Evolutionary conservation across 1,284 basidiomycete species (phyloP).

Genomic region (Boletus semigastroideus): DNA sequence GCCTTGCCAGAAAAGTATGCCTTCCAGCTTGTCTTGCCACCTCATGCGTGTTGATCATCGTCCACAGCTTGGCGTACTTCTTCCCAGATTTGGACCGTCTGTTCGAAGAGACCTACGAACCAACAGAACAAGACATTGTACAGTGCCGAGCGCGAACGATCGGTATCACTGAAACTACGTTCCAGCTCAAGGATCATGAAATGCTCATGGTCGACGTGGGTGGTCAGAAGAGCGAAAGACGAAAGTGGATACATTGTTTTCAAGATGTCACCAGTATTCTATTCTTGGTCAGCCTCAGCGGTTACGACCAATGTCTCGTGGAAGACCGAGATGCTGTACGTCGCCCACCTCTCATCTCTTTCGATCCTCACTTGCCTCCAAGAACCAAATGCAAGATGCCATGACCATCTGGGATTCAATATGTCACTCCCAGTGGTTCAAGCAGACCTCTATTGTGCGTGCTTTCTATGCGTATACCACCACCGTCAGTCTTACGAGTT

Average conservation of each 20-base stretch:
- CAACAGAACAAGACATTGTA: conserved; percentile 83
- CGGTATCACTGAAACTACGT: conserved; percentile 92
- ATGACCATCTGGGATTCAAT: conserved; percentile 96
- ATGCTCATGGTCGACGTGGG: conserved; percentile 91
- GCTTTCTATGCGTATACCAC: background rate
- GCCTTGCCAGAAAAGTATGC: conserved; percentile 87
- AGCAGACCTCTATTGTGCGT: conserved; percentile 80
- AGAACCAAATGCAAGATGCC: conserved; percentile 97
- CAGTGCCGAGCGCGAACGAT: conserved; percentile 85
- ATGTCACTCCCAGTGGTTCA: conserved; percentile 92
- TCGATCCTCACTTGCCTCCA: conserved; percentile 5
- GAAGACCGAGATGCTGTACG: conserved; percentile 89
- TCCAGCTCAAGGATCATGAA: conserved; percentile 70
- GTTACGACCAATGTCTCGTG: conserved; percentile 90
- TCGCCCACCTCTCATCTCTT: conserved; percentile 14
- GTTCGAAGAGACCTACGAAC: conserved; percentile 71
- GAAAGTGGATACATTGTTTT: conserved; percentile 90
- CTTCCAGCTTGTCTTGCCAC: background rate
- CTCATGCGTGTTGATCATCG: conserved; percentile 3
- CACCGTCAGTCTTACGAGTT: conserved; percentile 7
- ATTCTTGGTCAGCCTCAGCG: conserved; percentile 83
- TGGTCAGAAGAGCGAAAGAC: conserved; percentile 85
- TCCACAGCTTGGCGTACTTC: conserved; percentile 64
- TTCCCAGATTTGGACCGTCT: conserved; percentile 77
- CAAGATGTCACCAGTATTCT: conserved; percentile 86